phyloP scores from a whole-genome alignment of 371 early-diverging fungal species.

The Nosema muscidifuracis region DNA sequence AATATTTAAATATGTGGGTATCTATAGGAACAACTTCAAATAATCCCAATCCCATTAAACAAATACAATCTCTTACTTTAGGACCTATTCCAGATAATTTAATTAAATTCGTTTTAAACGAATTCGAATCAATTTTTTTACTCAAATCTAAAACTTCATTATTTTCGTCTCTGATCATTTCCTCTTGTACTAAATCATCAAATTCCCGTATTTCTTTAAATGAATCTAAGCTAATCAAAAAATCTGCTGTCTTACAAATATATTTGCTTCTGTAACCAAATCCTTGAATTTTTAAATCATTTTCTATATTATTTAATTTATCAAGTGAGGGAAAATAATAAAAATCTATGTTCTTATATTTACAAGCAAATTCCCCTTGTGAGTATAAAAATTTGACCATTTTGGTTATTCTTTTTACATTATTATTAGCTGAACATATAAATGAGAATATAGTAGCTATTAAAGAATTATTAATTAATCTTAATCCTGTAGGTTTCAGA shows the following conservation, averaged over 20 bases:
- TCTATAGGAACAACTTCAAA: slow-evolving; percentile 79
- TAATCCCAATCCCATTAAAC: slow-evolving; percentile 71
- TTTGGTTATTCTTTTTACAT: slow-evolving; percentile 76
- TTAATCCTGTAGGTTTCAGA: slow-evolving; percentile 65
- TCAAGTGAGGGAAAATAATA: slow-evolving; percentile 65
- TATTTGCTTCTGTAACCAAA: slow-evolving; percentile 89
- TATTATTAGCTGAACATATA: slow-evolving; percentile 88
- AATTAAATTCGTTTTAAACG: slow-evolving; percentile 20
- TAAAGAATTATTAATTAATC: slow-evolving; percentile 68
- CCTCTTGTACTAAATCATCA: background rate
- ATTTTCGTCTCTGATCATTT: too few relatives aligned
- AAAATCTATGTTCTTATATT: slow-evolving; percentile 26
- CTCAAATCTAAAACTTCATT: background rate
- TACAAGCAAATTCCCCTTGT: slow-evolving; percentile 19
- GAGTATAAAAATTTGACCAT: slow-evolving; percentile 68
- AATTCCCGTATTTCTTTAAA: background rate
- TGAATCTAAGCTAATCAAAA: background rate
- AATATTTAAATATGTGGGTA: slow-evolving; percentile 70
- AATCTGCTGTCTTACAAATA: slow-evolving; percentile 67
- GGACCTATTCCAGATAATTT: slow-evolving; percentile 66
- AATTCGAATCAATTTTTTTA: background rate
- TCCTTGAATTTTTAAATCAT: slow-evolving; percentile 68
- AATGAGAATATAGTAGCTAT: slow-evolving; percentile 79
- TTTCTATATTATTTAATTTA: slow-evolving; percentile 62
- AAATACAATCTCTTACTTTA: slow-evolving; percentile 92